phyloP scores from a whole-genome alignment of 192 early-diverging fungal genomes.

The Phlyctochytrium arcticum region DNA sequence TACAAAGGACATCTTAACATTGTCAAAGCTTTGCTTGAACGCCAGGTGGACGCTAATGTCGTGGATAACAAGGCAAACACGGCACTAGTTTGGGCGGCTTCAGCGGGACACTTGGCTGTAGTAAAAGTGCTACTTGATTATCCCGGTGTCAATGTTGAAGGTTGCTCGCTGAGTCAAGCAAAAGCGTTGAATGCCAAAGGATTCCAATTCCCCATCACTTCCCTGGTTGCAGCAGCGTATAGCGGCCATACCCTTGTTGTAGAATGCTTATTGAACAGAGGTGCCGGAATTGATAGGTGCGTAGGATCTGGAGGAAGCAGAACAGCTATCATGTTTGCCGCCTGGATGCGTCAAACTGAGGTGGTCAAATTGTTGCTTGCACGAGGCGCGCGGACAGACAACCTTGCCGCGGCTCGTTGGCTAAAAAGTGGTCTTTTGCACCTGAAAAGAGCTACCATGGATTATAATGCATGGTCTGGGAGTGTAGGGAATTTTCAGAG shows the following conservation, averaged over 20 bases:
- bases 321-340: conserved; percentile 45
- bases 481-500: not conserved
- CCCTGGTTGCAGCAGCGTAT: conserved; percentile 42
- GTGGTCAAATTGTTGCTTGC: conserved; percentile 28
- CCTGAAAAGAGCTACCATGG: conserved; percentile 27
- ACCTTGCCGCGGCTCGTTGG: conserved; percentile 32
- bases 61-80: conserved; percentile 33
- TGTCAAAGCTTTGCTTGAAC: conserved; percentile 16
- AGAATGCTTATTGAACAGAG: conserved; percentile 34
- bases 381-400: conserved; percentile 27
- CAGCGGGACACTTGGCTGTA: conserved; percentile 21
- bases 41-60: conserved; percentile 23
- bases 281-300: conserved; percentile 35
- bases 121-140: conserved; percentile 31
- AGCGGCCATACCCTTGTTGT: conserved; percentile 32
- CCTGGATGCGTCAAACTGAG: conserved; percentile 34
- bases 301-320: conserved; percentile 31
- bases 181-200: conserved; percentile 7
- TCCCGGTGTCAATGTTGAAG: not conserved
- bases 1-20: conserved; percentile 34
- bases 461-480: conserved; percentile 33
- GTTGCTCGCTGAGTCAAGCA: conserved; percentile 13
- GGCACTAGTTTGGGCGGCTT: conserved; percentile 40
- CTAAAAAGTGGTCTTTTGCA: conserved; percentile 35
- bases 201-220: conserved; percentile 23